Conservation (phyloP, 768 basidiomycete genomes). For the Clavaria fumosa region DNA sequence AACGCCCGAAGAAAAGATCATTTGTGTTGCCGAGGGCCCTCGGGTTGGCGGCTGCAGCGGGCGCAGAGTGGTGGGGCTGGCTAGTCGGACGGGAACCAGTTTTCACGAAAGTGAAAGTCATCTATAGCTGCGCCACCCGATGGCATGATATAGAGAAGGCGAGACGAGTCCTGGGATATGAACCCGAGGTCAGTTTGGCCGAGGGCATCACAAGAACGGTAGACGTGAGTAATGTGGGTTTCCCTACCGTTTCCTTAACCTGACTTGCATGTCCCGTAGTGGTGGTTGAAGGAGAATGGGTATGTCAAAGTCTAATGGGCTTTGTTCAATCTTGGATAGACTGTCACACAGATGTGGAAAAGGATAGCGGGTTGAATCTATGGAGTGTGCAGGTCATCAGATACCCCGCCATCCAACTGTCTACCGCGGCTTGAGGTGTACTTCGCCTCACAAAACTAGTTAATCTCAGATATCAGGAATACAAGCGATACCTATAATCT, state of each 20-base stretch:
- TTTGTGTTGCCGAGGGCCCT: slow-evolving; percentile 43
- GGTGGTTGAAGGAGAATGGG: slow-evolving; percentile 31
- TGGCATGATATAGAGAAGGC: slow-evolving; percentile 96
- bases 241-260: not conserved
- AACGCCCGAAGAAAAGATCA: slow-evolving; percentile 18
- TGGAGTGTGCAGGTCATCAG: too few species aligned
- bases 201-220: slow-evolving; percentile 75
- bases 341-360: too few species aligned
- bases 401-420: too few species aligned
- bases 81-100: slow-evolving; percentile 64
- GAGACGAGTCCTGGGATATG: slow-evolving; percentile 80
- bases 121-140: slow-evolving; percentile 60
- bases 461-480: too few species aligned
- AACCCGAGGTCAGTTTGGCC: slow-evolving; percentile 76
- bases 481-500: slow-evolving; percentile 28
- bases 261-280: slow-evolving; percentile 16
- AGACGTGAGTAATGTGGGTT: slow-evolving; percentile 38
- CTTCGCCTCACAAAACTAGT: too few species aligned
- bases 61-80: slow-evolving; percentile 62
- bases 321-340: too few species aligned
- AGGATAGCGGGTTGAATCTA: too few species aligned
- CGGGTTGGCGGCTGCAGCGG: slow-evolving; percentile 55
- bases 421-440: too few species aligned
- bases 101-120: slow-evolving; percentile 76
- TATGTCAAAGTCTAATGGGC: too few species aligned